Conservation (phyloP, 495 filamentous ascomycete genomes). For the Penicillium subrubescens region DNA sequence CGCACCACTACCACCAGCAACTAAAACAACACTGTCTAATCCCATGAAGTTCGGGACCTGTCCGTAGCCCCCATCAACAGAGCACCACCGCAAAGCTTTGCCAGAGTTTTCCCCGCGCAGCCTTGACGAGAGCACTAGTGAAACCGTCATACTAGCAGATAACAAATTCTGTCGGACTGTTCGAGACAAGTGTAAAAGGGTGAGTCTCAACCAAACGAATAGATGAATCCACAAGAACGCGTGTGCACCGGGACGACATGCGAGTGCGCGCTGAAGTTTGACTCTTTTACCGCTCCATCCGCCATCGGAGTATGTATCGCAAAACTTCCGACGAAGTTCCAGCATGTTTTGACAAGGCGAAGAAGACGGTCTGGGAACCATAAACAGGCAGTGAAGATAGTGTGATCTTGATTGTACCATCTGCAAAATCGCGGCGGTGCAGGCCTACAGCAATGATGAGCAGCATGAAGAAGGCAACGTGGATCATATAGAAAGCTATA, state of each 20-base stretch:
- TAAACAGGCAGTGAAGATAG: slow-evolving; percentile 46
- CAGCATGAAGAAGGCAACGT: slow-evolving; percentile 53
- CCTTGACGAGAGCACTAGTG: slow-evolving; percentile 54
- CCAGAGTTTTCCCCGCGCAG: slow-evolving; percentile 52
- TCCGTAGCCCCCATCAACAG: slow-evolving; percentile 61
- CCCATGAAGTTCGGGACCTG: slow-evolving; percentile 56
- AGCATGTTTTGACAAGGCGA: slow-evolving; percentile 46
- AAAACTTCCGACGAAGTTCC: slow-evolving; percentile 53
- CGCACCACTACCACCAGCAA: slow-evolving; percentile 61
- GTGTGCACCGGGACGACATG: slow-evolving; percentile 57
- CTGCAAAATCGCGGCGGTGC: slow-evolving; percentile 51
- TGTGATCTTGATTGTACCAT: slow-evolving; percentile 45
- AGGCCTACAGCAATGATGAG: slow-evolving; percentile 52
- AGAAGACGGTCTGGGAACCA: slow-evolving; percentile 57
- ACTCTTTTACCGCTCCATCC: slow-evolving; percentile 56
- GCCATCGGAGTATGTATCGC: slow-evolving; percentile 57
- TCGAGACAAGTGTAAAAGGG: slow-evolving; percentile 63
- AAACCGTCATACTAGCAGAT: slow-evolving; percentile 59
- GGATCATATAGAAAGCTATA: slow-evolving; percentile 53
- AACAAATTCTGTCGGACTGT: slow-evolving; percentile 52
- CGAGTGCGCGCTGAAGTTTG: slow-evolving; percentile 47
- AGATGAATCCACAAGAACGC: slow-evolving; percentile 62
- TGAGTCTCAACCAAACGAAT: slow-evolving; percentile 60
- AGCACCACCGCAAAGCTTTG: slow-evolving; percentile 49
- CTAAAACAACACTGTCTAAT: slow-evolving; percentile 58